Evolutionary conservation across 257 asterid species (phyloP).

Genomic region (Solanum sejunctum): DNA sequence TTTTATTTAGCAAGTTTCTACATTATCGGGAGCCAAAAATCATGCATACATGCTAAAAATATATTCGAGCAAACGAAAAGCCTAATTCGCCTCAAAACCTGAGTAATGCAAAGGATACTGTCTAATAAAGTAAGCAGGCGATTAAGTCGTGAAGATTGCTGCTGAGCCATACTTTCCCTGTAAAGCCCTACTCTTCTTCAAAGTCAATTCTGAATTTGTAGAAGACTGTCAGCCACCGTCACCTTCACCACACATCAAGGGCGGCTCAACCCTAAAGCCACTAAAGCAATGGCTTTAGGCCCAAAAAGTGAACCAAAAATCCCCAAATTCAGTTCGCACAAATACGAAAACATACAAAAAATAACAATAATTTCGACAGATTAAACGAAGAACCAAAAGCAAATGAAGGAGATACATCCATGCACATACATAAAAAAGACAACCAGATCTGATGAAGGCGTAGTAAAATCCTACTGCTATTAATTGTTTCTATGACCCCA

Average conservation of each 20-base stretch:
- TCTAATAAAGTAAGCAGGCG: slow-evolving; percentile 94
- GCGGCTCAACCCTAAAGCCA: no score
- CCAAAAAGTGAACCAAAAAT: no score
- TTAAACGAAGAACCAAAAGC: no score
- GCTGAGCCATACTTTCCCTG: slow-evolving; percentile 64
- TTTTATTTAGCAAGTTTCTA: neutral
- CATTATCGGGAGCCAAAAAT: neutral
- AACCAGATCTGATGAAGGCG: no score
- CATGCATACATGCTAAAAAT: neutral
- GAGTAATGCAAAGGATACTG: slow-evolving; percentile 60
- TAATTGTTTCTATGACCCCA: no score
- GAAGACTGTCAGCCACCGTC: slow-evolving; percentile 9
- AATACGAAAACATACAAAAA: no score
- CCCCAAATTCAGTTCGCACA: no score
- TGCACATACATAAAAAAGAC: no score
- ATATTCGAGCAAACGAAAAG: neutral
- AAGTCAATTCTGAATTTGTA: slow-evolving; percentile 13
- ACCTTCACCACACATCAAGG: neutral
- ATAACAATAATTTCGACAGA: no score
- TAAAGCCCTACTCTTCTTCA: slow-evolving; percentile 14
- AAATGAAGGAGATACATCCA: no score
- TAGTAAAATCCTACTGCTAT: no score
- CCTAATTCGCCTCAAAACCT: neutral
- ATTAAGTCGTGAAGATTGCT: slow-evolving; percentile 81
- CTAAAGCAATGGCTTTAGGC: no score